Evolutionary conservation across 345 rosid genomes (phyloP), one percentile per base, ranked within the genome.

Genomic region (Sonneratia alba): DNA sequence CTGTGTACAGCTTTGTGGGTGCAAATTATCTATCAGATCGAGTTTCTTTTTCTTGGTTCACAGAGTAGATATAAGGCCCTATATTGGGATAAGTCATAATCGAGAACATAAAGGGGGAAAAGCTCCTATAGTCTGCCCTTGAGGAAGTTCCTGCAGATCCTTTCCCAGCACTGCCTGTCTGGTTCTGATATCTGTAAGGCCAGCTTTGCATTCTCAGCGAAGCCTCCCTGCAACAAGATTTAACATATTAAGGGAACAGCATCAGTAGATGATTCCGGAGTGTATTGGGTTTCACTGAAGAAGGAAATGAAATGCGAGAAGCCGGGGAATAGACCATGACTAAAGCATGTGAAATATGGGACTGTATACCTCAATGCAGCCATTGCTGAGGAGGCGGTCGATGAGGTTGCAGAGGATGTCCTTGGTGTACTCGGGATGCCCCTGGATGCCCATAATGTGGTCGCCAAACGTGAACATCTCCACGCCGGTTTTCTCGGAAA

Each of bases 341-440:
- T 42, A 42, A 42, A 42, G 7, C 45, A 9, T 42, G 45, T 42
- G 45, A 5, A 42, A 1, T 56, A 27, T 37, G 63, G 21, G 14
- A 18, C 0, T 1, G n/a, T n/a, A 36, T 73, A 92, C 96, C 86
- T 85, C 71, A 22, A 94, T 84, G 75, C 67, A 75, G 77, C 86
- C 81, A 71, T 37, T 82, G 67, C 55, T 21, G 40, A 88, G 87
- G 56, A 91, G 95, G 69, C 97, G 96, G 70, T 91, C 97, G 5
- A 91, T 80, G 72, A 94, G 87, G 74, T 82, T 81, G 67, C 15
- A 77, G 59, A 94, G 84, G 66, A 94, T 91, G 81, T 90, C 97
- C 66, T 83, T 88, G 79, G 91, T 86, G 78, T 91, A 90, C 76
- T 94, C 98, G 13, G 95, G 97, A 72, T 94, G 96, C 36, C 98